A percentile compares a stretch with the other conserved stretches of the same genome.
These are phyloP conservation scores for Pseudonitzschia multiseries DNA, from an alignment of 108 stramenopile genomes.

Conservation along the genomic window DNA sequence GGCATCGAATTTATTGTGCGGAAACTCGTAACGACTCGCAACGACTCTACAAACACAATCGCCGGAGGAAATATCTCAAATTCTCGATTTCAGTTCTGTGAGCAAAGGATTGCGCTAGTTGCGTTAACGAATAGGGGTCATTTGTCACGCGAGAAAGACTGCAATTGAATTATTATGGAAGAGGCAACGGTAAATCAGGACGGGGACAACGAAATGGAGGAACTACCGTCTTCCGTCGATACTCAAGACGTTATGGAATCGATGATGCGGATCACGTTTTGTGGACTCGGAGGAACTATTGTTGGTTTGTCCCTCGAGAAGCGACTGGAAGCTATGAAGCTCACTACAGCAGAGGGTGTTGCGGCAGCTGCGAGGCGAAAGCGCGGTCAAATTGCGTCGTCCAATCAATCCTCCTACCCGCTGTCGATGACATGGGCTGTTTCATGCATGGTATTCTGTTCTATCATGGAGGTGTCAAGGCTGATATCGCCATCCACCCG, in stretches of 20 bases:
- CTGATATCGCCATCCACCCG: conserved; percentile 22
- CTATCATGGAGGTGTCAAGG: conserved; percentile 28
- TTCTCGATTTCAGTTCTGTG: too few species aligned
- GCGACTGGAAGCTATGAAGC: conserved; percentile 34
- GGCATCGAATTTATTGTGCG: too few species aligned
- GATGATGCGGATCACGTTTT: conserved; percentile 53
- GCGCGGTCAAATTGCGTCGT: conserved; percentile 13
- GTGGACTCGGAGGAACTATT: conserved; percentile 67
- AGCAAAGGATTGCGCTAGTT: too few species aligned
- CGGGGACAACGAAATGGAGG: not conserved
- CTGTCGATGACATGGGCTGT: conserved; percentile 30
- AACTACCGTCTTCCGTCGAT: not conserved
- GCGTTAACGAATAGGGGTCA: too few species aligned
- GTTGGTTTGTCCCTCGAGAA: conserved; percentile 64
- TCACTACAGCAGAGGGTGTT: conserved; percentile 28
- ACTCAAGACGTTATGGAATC: conserved; percentile 46
- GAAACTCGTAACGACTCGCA: too few species aligned
- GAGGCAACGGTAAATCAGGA: not conserved
- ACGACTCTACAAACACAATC: too few species aligned
- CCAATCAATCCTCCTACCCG: conserved; percentile 9
- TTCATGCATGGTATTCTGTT: conserved; percentile 35
- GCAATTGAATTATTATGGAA: not conserved
- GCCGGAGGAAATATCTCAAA: too few species aligned
- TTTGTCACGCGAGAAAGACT: too few species aligned
- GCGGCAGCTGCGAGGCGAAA: conserved; percentile 38